These are phyloP conservation scores for Forsythia viridissima DNA, from an alignment of 257 asterid species.

Conservation along the genomic window DNA sequence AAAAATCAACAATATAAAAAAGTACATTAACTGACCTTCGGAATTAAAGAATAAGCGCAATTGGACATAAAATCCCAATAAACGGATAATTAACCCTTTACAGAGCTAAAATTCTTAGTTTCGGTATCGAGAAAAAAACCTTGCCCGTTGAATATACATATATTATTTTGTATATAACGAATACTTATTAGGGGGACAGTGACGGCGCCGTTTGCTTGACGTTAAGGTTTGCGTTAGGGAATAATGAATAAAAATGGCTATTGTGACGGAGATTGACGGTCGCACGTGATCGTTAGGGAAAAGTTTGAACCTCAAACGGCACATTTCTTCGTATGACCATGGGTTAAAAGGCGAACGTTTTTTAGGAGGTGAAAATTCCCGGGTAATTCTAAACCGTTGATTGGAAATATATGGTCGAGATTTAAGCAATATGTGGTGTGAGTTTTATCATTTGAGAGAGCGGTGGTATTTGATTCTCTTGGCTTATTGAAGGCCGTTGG, in stretches of 20 bases:
- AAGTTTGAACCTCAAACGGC: slow-evolving; percentile 98
- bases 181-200: slow-evolving; percentile 55
- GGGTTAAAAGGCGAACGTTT: slow-evolving; percentile 18
- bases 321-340: slow-evolving; percentile 30
- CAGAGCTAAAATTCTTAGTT: slow-evolving; percentile 44
- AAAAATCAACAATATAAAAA: slow-evolving; percentile 23
- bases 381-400: slow-evolving; percentile 42
- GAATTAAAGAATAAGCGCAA: slow-evolving; percentile 41
- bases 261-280: slow-evolving; percentile 47
- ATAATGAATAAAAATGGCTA: neutral
- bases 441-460: neutral
- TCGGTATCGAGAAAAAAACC: slow-evolving; percentile 37
- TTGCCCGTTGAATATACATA: slow-evolving; percentile 81
- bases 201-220: slow-evolving; percentile 64
- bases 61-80: slow-evolving; percentile 27
- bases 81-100: slow-evolving; percentile 24
- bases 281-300: slow-evolving; percentile 59
- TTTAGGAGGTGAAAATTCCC: slow-evolving; percentile 31
- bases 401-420: slow-evolving; percentile 2
- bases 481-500: neutral
- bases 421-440: slow-evolving; percentile 23
- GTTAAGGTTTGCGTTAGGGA: slow-evolving; percentile 29
- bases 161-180: slow-evolving; percentile 79
- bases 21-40: slow-evolving; percentile 32
- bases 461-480: neutral